Evolutionary conservation across 345 rosid species (phyloP).

Genomic region (Anastatica hierochuntica): DNA sequence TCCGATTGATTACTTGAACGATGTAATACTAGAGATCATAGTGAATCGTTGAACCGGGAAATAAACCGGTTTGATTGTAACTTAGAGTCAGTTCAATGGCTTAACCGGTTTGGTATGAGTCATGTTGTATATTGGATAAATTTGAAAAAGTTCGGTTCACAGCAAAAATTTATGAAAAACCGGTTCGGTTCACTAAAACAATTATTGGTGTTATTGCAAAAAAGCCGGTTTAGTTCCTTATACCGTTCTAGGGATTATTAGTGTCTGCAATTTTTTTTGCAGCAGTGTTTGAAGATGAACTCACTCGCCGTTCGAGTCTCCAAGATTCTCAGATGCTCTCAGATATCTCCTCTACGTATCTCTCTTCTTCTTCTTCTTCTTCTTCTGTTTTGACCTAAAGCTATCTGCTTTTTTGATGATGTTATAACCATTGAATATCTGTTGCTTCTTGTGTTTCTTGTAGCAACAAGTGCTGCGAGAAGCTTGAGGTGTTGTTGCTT

Average conservation of each 20-base stretch:
- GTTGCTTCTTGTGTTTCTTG: not conserved
- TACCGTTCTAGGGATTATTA: too few species aligned
- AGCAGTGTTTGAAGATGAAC: slow-evolving; percentile 9
- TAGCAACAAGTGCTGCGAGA: slow-evolving; percentile 10
- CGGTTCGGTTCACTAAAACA: slow-evolving; percentile 2
- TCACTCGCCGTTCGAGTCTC: slow-evolving; percentile 16
- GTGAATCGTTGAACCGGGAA: slow-evolving; percentile 28
- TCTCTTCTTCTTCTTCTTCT: not conserved
- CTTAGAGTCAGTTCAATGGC: not conserved
- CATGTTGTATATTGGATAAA: slow-evolving; percentile 5
- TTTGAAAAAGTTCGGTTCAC: not conserved
- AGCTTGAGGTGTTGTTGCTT: slow-evolving; percentile 4
- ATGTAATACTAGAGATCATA: slow-evolving; percentile 72
- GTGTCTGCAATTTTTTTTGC: too few species aligned
- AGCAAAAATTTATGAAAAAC: not conserved
- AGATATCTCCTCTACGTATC: slow-evolving; percentile 13
- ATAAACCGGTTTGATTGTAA: not conserved
- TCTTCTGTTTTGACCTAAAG: not conserved
- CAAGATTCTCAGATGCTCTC: slow-evolving; percentile 14
- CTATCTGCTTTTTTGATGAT: not conserved
- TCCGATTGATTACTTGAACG: slow-evolving; percentile 76
- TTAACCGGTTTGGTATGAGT: slow-evolving; percentile 3
- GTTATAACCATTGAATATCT: too few species aligned
- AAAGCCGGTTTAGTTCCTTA: too few species aligned
- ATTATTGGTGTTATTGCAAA: not conserved